Evolutionary conservation across 2,329 filamentous ascomycete species (phyloP).

Genomic region (Leptographium flavum): DNA sequence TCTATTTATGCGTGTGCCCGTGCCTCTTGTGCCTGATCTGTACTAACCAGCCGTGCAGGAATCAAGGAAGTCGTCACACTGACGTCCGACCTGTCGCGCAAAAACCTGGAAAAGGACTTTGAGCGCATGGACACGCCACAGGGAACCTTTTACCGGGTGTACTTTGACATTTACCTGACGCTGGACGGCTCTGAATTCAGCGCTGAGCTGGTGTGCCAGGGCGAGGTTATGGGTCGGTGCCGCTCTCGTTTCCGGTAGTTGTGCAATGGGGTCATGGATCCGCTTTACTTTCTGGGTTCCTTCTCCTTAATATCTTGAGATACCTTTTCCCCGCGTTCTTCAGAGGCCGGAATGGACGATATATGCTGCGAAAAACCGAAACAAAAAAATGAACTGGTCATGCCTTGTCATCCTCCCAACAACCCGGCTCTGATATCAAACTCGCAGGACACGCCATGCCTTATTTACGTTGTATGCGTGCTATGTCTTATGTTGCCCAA

Average conservation of each 20-base stretch:
- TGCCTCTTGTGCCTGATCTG: neutral
- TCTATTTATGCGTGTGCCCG: no score
- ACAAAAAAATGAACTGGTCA: no score
- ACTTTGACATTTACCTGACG: conserved; percentile 74
- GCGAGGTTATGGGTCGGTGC: conserved; percentile 96
- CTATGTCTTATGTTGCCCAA: no score
- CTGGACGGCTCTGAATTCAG: conserved; percentile 97
- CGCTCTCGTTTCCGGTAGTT: conserved; percentile 66
- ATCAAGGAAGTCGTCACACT: conserved; percentile 99
- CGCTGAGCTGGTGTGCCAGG: conserved; percentile 95
- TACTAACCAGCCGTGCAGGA: conserved; percentile 35
- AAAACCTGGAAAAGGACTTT: conserved; percentile 98
- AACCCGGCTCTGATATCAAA: no score
- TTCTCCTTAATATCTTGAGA: neutral
- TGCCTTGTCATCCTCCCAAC: no score
- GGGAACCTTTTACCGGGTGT: conserved; percentile 82
- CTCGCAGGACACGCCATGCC: no score
- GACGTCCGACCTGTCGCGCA: conserved; percentile 89
- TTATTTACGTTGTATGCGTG: neutral
- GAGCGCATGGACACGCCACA: conserved; percentile 98
- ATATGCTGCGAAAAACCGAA: neutral
- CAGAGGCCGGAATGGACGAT: neutral
- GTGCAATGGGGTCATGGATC: neutral
- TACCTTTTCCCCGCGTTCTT: conserved; percentile 1
- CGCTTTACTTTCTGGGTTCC: neutral